phyloP scores from a whole-genome alignment of 371 early-diverging fungal species.

The Capillidium rhysosporum region DNA sequence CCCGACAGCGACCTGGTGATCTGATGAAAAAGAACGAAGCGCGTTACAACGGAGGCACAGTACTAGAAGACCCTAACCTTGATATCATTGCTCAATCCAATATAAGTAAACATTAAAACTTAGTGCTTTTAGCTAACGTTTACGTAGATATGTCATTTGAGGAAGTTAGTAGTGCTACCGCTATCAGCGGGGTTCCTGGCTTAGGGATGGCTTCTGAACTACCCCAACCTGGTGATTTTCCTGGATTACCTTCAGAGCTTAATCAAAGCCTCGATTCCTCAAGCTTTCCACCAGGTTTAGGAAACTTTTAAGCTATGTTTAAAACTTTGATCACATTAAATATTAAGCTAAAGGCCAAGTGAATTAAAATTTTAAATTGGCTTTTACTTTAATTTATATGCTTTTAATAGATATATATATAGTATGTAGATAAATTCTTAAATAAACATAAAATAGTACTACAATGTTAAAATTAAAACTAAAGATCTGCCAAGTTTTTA shows the following conservation, averaged over 20 bases:
- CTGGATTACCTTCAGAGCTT: not conserved
- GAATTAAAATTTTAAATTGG: too few species aligned
- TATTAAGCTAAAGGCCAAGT: too few species aligned
- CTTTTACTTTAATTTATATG: too few species aligned
- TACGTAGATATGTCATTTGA: not conserved
- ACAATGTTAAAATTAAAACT: too few species aligned
- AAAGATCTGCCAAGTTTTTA: too few species aligned
- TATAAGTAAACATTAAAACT: not conserved
- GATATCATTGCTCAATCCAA: not conserved
- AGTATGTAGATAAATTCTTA: too few species aligned
- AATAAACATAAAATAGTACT: too few species aligned
- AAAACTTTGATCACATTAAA: too few species aligned
- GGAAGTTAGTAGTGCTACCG: not conserved
- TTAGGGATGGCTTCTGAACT: not conserved
- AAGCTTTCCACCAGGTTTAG: not conserved
- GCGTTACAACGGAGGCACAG: not conserved
- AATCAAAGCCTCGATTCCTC: not conserved
- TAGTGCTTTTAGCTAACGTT: not conserved
- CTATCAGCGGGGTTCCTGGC: not conserved
- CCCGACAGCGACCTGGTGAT: conserved; percentile 87
- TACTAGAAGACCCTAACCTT: not conserved
- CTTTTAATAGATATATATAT: too few species aligned
- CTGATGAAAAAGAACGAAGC: not conserved
- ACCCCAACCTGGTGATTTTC: not conserved
- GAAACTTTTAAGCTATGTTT: conserved; percentile 3